A percentile compares a stretch with the other conserved stretches of the same genome.
These are phyloP conservation scores for Pestalotiopsis sp. DNA, from an alignment of 2,329 filamentous ascomycete species.

Conservation along the genomic window DNA sequence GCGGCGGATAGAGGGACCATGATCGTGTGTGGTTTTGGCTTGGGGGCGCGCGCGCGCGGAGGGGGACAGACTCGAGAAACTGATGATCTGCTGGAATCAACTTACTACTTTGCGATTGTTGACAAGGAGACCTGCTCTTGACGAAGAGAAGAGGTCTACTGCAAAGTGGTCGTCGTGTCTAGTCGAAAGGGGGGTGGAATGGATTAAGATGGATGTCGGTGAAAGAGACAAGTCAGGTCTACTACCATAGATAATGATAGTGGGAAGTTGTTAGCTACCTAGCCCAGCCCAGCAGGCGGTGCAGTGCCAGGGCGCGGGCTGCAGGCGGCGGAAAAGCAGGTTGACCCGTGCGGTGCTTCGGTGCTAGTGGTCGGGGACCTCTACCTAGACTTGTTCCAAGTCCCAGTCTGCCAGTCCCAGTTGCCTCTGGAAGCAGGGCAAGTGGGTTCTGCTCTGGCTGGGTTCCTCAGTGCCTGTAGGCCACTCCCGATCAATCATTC, in stretches of 20 bases:
- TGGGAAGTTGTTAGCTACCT: not conserved
- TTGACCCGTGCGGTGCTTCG: not conserved
- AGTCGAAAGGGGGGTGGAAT: constrained; percentile 27
- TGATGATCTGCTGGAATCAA: constrained; percentile 9
- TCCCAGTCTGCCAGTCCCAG: too few species aligned
- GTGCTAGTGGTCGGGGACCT: not conserved
- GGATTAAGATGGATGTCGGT: constrained; percentile 27
- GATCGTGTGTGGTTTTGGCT: constrained; percentile 1
- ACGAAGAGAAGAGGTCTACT: constrained; percentile 32
- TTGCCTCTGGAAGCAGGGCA: not conserved
- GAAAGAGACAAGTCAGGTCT: constrained; percentile 25
- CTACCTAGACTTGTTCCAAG: too few species aligned
- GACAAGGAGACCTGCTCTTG: constrained; percentile 37
- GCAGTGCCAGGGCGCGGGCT: not conserved
- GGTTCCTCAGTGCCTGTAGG: not conserved
- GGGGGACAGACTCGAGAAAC: not conserved
- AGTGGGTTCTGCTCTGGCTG: not conserved
- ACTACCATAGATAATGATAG: constrained; percentile 7
- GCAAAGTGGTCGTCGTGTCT: constrained; percentile 24
- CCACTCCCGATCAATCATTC: not conserved
- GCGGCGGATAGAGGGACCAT: not conserved
- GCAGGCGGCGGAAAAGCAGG: not conserved
- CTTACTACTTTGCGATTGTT: constrained; percentile 25
- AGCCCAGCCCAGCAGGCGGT: not conserved
- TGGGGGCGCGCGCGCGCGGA: constrained; percentile 1